Evolutionary conservation across 2,329 filamentous ascomycete genomes (phyloP).

Genomic region (Colletotrichum orbiculare): DNA sequence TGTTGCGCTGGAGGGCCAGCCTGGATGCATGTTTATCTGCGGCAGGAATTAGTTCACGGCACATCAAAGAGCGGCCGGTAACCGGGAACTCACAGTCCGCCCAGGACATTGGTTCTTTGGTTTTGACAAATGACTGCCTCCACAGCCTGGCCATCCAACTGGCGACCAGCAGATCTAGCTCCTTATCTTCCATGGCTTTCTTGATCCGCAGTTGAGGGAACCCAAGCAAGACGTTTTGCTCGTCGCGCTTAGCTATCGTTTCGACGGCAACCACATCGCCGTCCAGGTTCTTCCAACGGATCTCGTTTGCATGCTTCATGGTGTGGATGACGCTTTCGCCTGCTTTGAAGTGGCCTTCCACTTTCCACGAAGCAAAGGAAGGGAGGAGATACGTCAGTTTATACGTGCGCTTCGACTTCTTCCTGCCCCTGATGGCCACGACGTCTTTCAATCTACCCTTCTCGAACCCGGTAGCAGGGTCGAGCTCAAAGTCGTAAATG

Average conservation of each 20-base stretch:
- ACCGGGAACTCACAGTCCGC: conserved; percentile 37
- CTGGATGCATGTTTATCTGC: too few relatives aligned
- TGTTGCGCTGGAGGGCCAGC: too few relatives aligned
- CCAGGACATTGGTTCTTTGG: conserved; percentile 41
- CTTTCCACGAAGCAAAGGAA: conserved; percentile 38
- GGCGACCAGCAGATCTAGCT: conserved; percentile 43
- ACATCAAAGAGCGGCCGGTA: too few relatives aligned
- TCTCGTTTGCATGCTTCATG: conserved; percentile 39
- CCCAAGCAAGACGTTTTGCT: conserved; percentile 34
- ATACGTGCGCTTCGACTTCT: conserved; percentile 39
- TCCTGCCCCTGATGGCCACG: conserved; percentile 39
- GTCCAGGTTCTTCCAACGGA: conserved; percentile 41
- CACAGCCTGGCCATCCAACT: conserved; percentile 45
- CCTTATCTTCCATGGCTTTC: conserved; percentile 38
- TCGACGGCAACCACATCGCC: conserved; percentile 42
- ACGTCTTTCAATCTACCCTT: conserved; percentile 1
- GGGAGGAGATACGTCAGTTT: conserved; percentile 38
- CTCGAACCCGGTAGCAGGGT: conserved; percentile 5
- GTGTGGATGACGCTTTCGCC: conserved; percentile 37
- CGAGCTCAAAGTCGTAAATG: conserved; percentile 44
- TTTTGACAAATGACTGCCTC: conserved; percentile 41
- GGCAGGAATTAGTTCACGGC: conserved; percentile 3
- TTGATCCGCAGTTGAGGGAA: conserved; percentile 42
- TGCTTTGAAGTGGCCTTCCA: conserved; percentile 40
- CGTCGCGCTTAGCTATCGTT: conserved; percentile 38